Percentiles rank a stretch among this genome's conserved stretches.
phyloP scores from a whole-genome alignment of 805 yeast genomes.

The Wickerhamomyces alni region DNA sequence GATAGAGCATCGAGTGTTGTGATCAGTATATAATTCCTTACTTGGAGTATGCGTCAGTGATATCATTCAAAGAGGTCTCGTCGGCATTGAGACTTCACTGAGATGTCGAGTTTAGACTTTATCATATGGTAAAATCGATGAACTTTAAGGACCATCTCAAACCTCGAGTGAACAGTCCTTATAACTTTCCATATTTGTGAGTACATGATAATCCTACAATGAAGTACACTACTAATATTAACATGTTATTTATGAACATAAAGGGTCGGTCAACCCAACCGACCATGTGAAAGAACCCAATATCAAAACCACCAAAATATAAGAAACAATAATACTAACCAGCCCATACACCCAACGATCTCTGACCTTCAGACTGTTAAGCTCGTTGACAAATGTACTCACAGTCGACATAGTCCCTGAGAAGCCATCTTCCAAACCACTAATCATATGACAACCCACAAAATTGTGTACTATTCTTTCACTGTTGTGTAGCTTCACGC shows the following conservation, averaged over 20 bases:
- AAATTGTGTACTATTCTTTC: slow-evolving; percentile 25
- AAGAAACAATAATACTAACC: slow-evolving; percentile 41
- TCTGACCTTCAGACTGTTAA: slow-evolving; percentile 32
- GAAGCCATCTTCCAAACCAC: slow-evolving; percentile 57
- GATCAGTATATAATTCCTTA: slow-evolving; percentile 14
- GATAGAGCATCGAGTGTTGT: slow-evolving; percentile 9
- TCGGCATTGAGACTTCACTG: no score
- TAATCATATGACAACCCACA: slow-evolving; percentile 43
- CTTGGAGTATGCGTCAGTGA: slow-evolving; percentile 17
- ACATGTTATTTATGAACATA: slow-evolving; percentile 7
- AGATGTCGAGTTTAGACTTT: no score
- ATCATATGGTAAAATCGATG: background rate
- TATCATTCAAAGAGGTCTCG: no score
- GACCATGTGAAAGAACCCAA: slow-evolving; percentile 75
- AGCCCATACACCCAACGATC: slow-evolving; percentile 46
- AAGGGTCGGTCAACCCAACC: slow-evolving; percentile 31
- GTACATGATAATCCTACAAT: slow-evolving; percentile 1
- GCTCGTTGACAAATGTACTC: slow-evolving; percentile 72
- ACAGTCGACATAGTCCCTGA: slow-evolving; percentile 72
- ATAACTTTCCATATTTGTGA: slow-evolving; percentile 1
- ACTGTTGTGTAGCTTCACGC: slow-evolving; percentile 24
- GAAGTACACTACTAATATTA: background rate
- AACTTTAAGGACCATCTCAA: slow-evolving; percentile 3
- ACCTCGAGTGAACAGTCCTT: slow-evolving; percentile 9
- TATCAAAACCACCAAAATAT: slow-evolving; percentile 45